A percentile compares a stretch with the other conserved stretches of the same genome.
These are phyloP conservation scores for Testicularia cyperi DNA, from an alignment of 1,284 basidiomycete genomes.

Conservation along the genomic window DNA sequence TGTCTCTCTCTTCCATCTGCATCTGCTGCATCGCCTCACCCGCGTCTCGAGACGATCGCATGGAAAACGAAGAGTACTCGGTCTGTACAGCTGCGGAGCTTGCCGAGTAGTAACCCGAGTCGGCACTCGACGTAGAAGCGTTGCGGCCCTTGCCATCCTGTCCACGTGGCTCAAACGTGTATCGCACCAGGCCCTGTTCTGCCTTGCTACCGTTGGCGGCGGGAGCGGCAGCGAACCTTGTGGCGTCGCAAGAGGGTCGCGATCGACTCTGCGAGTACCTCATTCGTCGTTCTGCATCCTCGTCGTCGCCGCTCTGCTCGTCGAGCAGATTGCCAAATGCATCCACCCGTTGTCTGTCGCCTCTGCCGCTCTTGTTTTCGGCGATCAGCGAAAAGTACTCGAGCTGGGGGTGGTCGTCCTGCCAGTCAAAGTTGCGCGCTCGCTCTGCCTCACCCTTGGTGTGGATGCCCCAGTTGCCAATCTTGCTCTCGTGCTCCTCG, in stretches of 20 bases:
- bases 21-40: no score
- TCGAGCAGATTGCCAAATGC: background rate
- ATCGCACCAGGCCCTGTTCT: constrained; percentile 5
- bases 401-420: constrained; percentile 31
- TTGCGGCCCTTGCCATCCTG: constrained; percentile 10
- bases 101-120: constrained; percentile 20
- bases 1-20: no score
- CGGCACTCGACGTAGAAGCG: constrained; percentile 13
- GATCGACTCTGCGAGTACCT: no score
- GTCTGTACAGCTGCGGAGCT: no score
- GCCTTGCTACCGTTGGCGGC: no score
- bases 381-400: constrained; percentile 13
- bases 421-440: constrained; percentile 47
- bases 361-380: constrained; percentile 5
- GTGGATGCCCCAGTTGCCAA: constrained; percentile 45
- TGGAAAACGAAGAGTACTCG: no score
- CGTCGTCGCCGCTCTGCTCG: no score
- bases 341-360: constrained; percentile 1
- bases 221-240: background rate
- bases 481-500: constrained; percentile 18
- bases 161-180: constrained; percentile 19
- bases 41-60: no score
- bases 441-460: constrained; percentile 42
- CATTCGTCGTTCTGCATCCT: no score
- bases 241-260: no score